phyloP scores from a whole-genome alignment of 2,329 filamentous ascomycete genomes.

The Microsporum canis region DNA sequence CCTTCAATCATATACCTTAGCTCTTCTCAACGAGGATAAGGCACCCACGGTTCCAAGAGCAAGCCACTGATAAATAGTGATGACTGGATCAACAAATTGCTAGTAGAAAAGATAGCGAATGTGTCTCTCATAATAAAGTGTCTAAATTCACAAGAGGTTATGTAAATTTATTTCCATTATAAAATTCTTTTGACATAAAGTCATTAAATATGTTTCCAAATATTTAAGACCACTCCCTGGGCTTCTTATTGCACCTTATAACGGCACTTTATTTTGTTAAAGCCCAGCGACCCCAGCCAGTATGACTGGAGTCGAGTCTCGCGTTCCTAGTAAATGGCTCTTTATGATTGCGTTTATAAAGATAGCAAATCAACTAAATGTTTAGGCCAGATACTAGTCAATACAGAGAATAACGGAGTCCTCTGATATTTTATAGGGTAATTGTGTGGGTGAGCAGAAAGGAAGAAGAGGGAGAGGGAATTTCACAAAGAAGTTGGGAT shows the following conservation, averaged over 20 bases:
- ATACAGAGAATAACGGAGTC: neutral
- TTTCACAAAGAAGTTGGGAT: neutral
- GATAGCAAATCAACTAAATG: neutral
- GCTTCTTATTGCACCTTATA: neutral
- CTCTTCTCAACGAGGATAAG: no score
- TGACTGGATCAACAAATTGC: no score
- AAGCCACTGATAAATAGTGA: no score
- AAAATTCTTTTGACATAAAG: neutral
- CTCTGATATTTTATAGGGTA: neutral
- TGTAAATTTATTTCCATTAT: neutral
- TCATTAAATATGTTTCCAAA: neutral
- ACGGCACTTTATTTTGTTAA: neutral
- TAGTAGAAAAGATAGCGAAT: no score
- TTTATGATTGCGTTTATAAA: neutral
- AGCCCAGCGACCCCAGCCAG: slow-evolving; percentile 4
- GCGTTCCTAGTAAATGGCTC: neutral
- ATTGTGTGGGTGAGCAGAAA: neutral
- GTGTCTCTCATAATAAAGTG: no score
- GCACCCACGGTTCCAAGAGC: no score
- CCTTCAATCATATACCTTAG: neutral
- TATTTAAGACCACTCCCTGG: neutral
- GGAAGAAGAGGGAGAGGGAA: neutral
- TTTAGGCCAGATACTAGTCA: neutral
- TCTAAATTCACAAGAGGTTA: no score
- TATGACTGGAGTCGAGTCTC: slow-evolving; percentile 7